Percentiles rank a stretch among this genome's conserved stretches.
phyloP scores from a whole-genome alignment of 73 alveolate genomes.

The Tetrahymena elliotti region DNA sequence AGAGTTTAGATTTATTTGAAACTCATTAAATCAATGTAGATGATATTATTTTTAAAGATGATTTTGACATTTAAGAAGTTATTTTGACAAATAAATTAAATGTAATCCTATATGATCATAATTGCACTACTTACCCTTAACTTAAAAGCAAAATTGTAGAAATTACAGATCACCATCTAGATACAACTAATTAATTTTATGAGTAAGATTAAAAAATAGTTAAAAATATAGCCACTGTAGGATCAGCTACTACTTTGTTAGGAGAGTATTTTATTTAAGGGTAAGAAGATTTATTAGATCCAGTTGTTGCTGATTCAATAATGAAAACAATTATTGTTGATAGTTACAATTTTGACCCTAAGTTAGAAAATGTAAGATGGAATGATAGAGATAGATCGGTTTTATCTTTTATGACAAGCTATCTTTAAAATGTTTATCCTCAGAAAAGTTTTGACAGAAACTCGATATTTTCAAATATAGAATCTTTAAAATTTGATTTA shows the following conservation, averaged over 20 bases:
- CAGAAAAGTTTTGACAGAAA: neutral
- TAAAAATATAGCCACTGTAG: neutral
- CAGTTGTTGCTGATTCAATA: neutral
- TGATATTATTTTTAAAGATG: neutral
- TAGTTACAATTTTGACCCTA: neutral
- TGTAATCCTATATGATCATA: neutral
- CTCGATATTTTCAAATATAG: neutral
- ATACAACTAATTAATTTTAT: neutral
- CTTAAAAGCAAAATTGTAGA: neutral
- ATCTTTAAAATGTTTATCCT: neutral
- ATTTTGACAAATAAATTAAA: neutral
- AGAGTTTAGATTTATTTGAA: neutral
- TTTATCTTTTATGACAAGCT: neutral
- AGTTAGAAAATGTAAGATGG: neutral
- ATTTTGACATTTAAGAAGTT: neutral
- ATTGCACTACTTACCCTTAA: neutral
- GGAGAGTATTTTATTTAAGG: neutral
- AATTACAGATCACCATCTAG: neutral
- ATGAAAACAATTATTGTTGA: neutral
- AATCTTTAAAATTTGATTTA: neutral
- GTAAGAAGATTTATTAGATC: neutral
- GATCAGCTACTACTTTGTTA: neutral
- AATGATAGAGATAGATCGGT: neutral
- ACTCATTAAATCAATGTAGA: neutral
- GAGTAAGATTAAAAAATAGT: neutral